Percentiles rank a stretch among this genome's conserved stretches.
phyloP scores from a whole-genome alignment of 495 filamentous ascomycete genomes.

The Aspergillus saccharolyticus region DNA sequence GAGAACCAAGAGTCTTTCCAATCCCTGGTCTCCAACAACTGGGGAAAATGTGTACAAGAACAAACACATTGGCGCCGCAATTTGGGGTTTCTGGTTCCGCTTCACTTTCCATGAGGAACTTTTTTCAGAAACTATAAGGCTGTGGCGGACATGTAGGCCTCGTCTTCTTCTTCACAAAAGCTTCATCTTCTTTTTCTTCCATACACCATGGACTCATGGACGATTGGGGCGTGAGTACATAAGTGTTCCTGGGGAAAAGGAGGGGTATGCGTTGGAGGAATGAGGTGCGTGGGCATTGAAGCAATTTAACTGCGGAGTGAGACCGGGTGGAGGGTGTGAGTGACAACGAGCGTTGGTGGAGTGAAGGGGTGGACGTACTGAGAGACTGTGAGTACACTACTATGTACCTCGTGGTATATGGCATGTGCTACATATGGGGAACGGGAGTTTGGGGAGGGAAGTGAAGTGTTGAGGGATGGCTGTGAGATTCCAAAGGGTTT shows the following conservation, averaged over 20 bases:
- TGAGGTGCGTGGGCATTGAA: not conserved
- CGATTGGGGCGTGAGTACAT: not conserved
- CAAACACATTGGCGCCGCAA: constrained; percentile 29
- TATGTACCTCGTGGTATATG: not conserved
- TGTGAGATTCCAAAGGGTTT: not conserved
- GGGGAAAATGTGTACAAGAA: constrained; percentile 27
- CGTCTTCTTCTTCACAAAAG: too few species aligned
- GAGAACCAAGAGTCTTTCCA: constrained; percentile 21
- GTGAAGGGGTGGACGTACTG: not conserved
- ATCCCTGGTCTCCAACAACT: constrained; percentile 14
- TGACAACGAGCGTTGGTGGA: not conserved
- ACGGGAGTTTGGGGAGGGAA: constrained; percentile 7
- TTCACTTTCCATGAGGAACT: constrained; percentile 41
- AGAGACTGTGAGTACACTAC: constrained; percentile 5
- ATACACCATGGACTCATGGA: not conserved
- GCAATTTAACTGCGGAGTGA: not conserved
- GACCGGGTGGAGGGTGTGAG: constrained; percentile 6
- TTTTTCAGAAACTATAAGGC: constrained; percentile 42
- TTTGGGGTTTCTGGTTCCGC: constrained; percentile 43
- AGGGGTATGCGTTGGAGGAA: not conserved
- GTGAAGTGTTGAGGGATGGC: not conserved
- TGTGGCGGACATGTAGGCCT: constrained; percentile 31
- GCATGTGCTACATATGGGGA: constrained; percentile 16
- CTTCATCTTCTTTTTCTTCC: not conserved
- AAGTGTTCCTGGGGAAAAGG: not conserved